Evolutionary conservation across 179 eudicot species (phyloP), one percentile per base, ranked within the genome.

Genomic region (Spinacia oleracea): DNA sequence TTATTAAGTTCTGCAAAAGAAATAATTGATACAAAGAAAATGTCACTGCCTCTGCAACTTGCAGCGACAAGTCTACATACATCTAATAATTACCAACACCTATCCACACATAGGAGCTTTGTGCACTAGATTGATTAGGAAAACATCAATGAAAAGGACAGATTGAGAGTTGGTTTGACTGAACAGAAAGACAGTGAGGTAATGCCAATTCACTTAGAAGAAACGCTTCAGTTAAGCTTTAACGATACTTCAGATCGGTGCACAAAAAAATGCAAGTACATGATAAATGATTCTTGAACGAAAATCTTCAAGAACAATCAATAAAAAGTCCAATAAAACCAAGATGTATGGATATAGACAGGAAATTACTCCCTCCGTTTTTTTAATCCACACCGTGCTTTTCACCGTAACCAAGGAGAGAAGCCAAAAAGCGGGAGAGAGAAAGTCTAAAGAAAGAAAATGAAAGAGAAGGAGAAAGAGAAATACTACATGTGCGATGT

Each of bases 1-100:
- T 78, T 65, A 51, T 51, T 66, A 79, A 53, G 58, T 63, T 79
- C 81, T 72, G 81, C 58, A 73, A 79, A 79, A 46, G 69, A 79
- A 60, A 79, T 56, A 67, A 45, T 50, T 62, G 51, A 64, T 34
- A 65, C 27, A 38, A 72, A 53, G 51, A 62, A n/a, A 15, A 15
- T 48, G 43, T 55, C 55, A 53, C 21, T 45, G 23, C 69, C 76
- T 59, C 66, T 35, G 48, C 43, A 29, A 43, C 38, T 63, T 63
- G 77, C 62, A 64, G 56, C 15, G 80, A 51, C 12, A n/a, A 70
- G 27, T 70, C 15, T 58, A 51, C 50, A 15, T 21, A 45, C 53
- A 64, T 21, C 63, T 38, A 53, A 51, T 38, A 53, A 51, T 40
- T 43, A 78, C 25, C 38, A 34, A 31, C 23, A 72, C 62, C 70